Evolutionary conservation across 495 filamentous ascomycete species (phyloP), one percentile per base, ranked within the genome.

Genomic region (Ramalina intermedia): DNA sequence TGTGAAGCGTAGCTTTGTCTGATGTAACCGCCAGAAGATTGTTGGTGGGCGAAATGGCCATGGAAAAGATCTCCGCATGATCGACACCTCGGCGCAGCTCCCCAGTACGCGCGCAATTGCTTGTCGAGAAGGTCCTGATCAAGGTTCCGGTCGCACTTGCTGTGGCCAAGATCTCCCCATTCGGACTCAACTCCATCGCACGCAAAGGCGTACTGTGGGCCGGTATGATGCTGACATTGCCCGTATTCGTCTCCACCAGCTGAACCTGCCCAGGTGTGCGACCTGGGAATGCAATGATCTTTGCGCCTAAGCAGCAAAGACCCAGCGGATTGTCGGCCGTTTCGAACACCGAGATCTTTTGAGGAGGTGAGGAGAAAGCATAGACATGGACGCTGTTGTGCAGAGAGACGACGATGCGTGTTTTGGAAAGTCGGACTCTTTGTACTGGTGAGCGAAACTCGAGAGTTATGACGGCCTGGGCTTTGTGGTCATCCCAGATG

Each of bases 1-100:
- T 77, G 64, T 98, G 91, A 16, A 98, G 66, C 3, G 87, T 98
- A 5, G 82, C 86, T 63, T 96, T 98, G 68, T 98, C 91, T 21
- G 87, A 94, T n/a, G 93, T 96, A 45, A 88, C 87, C 17, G 91
- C 91, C 13, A 96, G 72, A 54, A 84, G 68, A 36, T 71, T 74
- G 41, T 80, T 82, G 8, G 78, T 79, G 1, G 90, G 91, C 27
- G 82, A 91, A 59, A 96, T 87, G 21, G 84, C 79, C 13, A 98
- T 68, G 6, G 84, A 87, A 68, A 84, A 95, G 56, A 96, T 83
- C 18, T 77, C 75, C 18, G 91, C 89, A 42, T 79, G 83, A 56
- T 98, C 91, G 24, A 90, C 80, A 20, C 91, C 91, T 6, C 91
- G 80, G 21, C 91, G 80, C 38, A 95, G 66, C 63, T 96, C 91